Percentiles rank a stretch among this genome's conserved stretches.
These are phyloP conservation scores for Penicillium brevicompactum DNA, from an alignment of 2,329 filamentous ascomycete genomes.

Conservation along the genomic window DNA sequence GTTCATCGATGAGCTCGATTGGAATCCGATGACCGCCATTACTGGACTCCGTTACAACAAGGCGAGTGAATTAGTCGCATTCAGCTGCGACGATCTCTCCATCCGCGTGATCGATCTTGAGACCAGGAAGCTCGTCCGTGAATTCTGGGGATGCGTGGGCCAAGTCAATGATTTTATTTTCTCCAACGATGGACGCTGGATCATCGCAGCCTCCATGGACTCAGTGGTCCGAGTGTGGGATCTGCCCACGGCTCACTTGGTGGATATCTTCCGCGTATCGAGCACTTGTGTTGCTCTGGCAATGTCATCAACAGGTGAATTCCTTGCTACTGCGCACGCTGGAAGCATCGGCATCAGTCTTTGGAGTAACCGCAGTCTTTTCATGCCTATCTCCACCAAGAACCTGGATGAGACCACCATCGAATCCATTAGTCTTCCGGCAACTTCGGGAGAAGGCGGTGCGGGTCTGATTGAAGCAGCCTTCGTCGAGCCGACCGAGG, in stretches of 20 bases:
- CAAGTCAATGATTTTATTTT: slow-evolving; percentile 82
- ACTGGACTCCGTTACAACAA: slow-evolving; percentile 78
- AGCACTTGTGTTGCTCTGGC: slow-evolving; percentile 80
- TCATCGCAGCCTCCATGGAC: slow-evolving; percentile 83
- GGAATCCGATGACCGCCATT: slow-evolving; percentile 75
- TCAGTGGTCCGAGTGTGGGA: slow-evolving; percentile 87
- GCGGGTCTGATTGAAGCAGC: slow-evolving; percentile 75
- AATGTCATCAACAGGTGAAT: slow-evolving; percentile 89
- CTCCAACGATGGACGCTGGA: slow-evolving; percentile 90
- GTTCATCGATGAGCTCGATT: slow-evolving; percentile 78
- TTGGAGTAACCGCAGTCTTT: slow-evolving; percentile 93
- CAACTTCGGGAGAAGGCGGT: slow-evolving; percentile 79
- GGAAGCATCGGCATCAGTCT: slow-evolving; percentile 85
- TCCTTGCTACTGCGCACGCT: slow-evolving; percentile 84
- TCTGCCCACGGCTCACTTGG: slow-evolving; percentile 89
- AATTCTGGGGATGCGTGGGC: slow-evolving; percentile 80
- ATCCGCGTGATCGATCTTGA: slow-evolving; percentile 88
- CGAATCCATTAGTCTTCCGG: slow-evolving; percentile 66
- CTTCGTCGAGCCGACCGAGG: slow-evolving; percentile 59
- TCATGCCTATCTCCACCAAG: slow-evolving; percentile 82
- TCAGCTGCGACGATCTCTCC: slow-evolving; percentile 85
- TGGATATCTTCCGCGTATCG: slow-evolving; percentile 83
- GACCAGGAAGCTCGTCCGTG: slow-evolving; percentile 86
- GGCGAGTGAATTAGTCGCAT: slow-evolving; percentile 79
- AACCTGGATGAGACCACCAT: slow-evolving; percentile 81